phyloP scores from a whole-genome alignment of 1,284 basidiomycete genomes.

The Volvariella volvacea region DNA sequence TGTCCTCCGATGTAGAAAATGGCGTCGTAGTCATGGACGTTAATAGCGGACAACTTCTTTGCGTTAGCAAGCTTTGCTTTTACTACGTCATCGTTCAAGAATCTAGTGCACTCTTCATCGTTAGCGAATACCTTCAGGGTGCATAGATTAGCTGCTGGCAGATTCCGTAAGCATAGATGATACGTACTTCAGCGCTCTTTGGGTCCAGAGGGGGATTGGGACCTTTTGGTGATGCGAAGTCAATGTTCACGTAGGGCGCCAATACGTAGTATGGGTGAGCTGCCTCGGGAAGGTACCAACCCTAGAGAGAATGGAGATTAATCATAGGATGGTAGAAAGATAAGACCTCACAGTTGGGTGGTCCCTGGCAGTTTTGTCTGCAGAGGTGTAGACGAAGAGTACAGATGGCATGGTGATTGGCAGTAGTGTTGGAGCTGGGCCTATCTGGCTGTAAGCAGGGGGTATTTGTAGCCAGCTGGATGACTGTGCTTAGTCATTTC shows the following conservation, averaged over 20 bases:
- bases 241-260: slow-evolving; percentile 50
- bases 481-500: no score
- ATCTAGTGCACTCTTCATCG: slow-evolving; percentile 55
- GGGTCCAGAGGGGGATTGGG: slow-evolving; percentile 70
- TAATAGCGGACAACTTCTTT: slow-evolving; percentile 56
- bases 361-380: slow-evolving; percentile 53
- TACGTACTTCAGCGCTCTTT: slow-evolving; percentile 45
- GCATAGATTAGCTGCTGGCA: background rate
- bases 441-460: no score
- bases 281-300: slow-evolving; percentile 70
- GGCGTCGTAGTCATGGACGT: slow-evolving; percentile 57
- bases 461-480: no score
- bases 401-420: slow-evolving; percentile 34
- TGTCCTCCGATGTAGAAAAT: slow-evolving; percentile 79
- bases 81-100: slow-evolving; percentile 56
- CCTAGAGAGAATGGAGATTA: slow-evolving; percentile 25
- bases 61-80: slow-evolving; percentile 53
- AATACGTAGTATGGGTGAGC: slow-evolving; percentile 79
- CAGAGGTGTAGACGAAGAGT: slow-evolving; percentile 75
- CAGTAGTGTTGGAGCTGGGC: background rate
- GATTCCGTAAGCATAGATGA: background rate
- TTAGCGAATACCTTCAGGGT: slow-evolving; percentile 43
- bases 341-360: slow-evolving; percentile 40
- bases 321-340: background rate
- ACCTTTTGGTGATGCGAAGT: slow-evolving; percentile 66